Conservation (phyloP, 257 asterid species). For the Handroanthus guayacan region DNA sequence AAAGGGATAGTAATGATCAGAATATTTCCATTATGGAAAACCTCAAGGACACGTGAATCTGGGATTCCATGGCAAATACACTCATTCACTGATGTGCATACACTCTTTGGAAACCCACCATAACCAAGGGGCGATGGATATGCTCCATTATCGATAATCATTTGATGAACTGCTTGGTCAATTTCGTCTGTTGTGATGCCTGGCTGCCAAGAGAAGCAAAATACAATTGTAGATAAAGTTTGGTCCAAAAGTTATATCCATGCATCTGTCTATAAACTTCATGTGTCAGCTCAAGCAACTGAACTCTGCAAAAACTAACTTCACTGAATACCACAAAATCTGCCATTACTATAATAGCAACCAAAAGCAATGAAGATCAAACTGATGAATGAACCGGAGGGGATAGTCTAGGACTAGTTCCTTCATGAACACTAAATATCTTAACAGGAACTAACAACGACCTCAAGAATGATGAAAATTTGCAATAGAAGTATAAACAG, state of each 20-base stretch:
- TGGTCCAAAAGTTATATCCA: constrained; percentile 24
- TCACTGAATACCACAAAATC: neutral
- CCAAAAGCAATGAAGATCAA: neutral
- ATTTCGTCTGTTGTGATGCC: constrained; percentile 95
- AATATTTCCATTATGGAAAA: constrained; percentile 42
- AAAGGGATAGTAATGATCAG: neutral
- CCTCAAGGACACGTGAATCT: constrained; percentile 96
- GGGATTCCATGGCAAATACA: constrained; percentile 99
- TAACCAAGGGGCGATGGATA: constrained; percentile 99
- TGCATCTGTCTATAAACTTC: constrained; percentile 4
- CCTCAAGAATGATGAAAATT: constrained; percentile 16
- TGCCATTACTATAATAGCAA: constrained; percentile 18
- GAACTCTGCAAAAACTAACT: constrained; percentile 9
- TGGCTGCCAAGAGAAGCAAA: constrained; percentile 83
- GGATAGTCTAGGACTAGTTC: constrained; percentile 14
- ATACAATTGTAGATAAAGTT: constrained; percentile 32
- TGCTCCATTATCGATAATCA: constrained; percentile 92
- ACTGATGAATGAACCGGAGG: constrained; percentile 11
- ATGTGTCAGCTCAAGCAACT: constrained; percentile 12
- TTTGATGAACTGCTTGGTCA: constrained; percentile 92
- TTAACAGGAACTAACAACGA: constrained; percentile 23
- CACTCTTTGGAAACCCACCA: constrained; percentile 98
- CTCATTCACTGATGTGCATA: constrained; percentile 98
- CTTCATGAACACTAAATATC: constrained; percentile 14
- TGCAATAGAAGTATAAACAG: neutral